Conservation (phyloP, 148 eudicot species). For the Nepenthes gracilis region DNA sequence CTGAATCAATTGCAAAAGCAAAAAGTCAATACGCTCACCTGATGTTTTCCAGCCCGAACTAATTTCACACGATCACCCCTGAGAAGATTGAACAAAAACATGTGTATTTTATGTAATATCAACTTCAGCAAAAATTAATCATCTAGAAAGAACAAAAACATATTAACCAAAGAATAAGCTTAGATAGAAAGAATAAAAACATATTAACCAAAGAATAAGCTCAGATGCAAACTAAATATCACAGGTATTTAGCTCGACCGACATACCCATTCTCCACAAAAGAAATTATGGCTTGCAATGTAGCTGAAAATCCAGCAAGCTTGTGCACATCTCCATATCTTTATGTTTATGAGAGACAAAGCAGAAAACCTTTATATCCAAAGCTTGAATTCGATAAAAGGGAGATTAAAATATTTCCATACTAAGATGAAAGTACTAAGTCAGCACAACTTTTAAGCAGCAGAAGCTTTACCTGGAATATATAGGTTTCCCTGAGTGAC, state of each 20-base stretch:
- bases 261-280: conserved; percentile 91
- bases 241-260: conserved; percentile 4
- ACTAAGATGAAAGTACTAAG: not conserved
- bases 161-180: conserved; percentile 1
- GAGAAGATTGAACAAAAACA: conserved; percentile 13
- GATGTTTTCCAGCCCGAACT: conserved; percentile 91
- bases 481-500: conserved; percentile 94
- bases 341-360: conserved; percentile 9
- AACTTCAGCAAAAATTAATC: not conserved
- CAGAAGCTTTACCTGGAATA: conserved; percentile 64
- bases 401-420: not conserved
- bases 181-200: not conserved
- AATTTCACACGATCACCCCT: conserved; percentile 83
- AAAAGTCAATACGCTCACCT: conserved; percentile 32
- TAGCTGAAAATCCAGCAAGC: conserved; percentile 95
- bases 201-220: conserved; percentile 1
- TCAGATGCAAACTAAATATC: not conserved
- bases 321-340: conserved; percentile 95
- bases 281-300: conserved; percentile 93
- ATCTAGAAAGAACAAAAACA: not conserved
- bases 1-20: not conserved
- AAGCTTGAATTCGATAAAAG: not conserved
- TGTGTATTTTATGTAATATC: not conserved
- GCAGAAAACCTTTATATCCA: not conserved
- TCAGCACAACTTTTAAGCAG: not conserved